Base-by-base conservation (phyloP, 305 asterid genomes). In the Monarda citriodora region DNA sequence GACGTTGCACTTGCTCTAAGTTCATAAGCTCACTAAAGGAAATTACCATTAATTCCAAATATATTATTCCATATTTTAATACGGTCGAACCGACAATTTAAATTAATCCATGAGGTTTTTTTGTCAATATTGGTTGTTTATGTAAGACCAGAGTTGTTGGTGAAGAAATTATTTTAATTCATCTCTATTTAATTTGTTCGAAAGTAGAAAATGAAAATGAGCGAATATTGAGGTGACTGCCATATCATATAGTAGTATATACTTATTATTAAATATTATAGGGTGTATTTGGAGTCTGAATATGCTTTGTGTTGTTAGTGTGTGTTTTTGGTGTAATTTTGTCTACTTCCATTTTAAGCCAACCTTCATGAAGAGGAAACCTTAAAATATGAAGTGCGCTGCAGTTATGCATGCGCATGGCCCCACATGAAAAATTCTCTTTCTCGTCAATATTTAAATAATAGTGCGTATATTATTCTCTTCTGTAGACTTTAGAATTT, bases 361-460 rank as follows among this genome's bases (percentile, higher is more conserved):
- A 61, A 64, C 51, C 31, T 64, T 48, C 48, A 31, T 23, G 46
- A 41, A 68, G 65, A 54, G 50, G 68, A 58, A 72, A 60, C 25
- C 56, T 46, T 48, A 25, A 67, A 22, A 67, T 56, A 42, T 63
- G 41, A 72, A 57, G 37, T 56, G 45, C 56, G 34, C 66, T 25
- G 44, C 56, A 62, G 51, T 21, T 17, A 32, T 55, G 69, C 68
- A 61, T 66, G 68, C 68, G 63, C 44, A 18, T 51, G 77, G 57
- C 63, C 69, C 76, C 66, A 72, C 73, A 14, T 6, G 21, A 25
- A 60, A 61, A 72, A 32, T 61, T 56, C 57, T 54, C 48, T 26
- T 11, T 58, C 56, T 63, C 52, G 26, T 40, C 37, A 16, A 10
- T 17, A 44, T 12, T 9, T 25, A 42, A 44, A 9, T 29, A 6